A percentile compares a stretch with the other conserved stretches of the same genome.
Evolutionary conservation across 129 eudicot genomes (phyloP).

Genomic region (Flaveria ramosissima): DNA sequence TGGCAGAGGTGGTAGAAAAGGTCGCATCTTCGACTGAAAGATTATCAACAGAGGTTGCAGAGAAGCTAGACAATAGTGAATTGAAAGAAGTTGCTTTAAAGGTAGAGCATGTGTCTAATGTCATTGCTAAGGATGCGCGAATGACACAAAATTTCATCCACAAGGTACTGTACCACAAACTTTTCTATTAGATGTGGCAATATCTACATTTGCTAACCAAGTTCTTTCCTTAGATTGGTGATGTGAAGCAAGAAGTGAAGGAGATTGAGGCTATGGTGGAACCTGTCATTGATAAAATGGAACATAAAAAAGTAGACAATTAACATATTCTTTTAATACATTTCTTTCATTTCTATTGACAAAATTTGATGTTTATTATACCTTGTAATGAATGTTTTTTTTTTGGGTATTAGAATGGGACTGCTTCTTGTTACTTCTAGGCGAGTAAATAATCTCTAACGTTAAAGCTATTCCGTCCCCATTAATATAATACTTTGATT

Average conservation of each 20-base stretch:
- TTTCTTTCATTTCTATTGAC: conserved; percentile 7
- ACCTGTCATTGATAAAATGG: conserved; percentile 41
- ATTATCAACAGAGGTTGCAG: conserved; percentile 51
- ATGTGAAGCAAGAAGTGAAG: conserved; percentile 52
- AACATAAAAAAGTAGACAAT: conserved; percentile 15
- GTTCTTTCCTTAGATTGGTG: conserved; percentile 42
- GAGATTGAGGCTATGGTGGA: conserved; percentile 52
- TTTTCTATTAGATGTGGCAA: not conserved
- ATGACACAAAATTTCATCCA: conserved; percentile 47
- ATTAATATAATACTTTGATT: too few species aligned
- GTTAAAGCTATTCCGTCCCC: too few species aligned
- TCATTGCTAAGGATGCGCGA: conserved; percentile 56
- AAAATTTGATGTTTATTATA: not conserved
- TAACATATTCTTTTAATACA: not conserved
- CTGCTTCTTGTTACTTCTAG: too few species aligned
- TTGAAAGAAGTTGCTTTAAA: conserved; percentile 52
- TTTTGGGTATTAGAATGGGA: too few species aligned
- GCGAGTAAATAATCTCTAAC: too few species aligned
- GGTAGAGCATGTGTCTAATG: conserved; percentile 51
- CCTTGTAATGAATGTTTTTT: too few species aligned
- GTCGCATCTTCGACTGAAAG: conserved; percentile 61
- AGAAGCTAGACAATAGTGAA: conserved; percentile 47
- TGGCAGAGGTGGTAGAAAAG: conserved; percentile 62
- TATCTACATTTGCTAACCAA: not conserved
- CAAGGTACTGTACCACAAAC: conserved; percentile 42